These are phyloP conservation scores for Hypoxylon sp. DNA, from an alignment of 2,329 filamentous ascomycete species.

Conservation along the genomic window DNA sequence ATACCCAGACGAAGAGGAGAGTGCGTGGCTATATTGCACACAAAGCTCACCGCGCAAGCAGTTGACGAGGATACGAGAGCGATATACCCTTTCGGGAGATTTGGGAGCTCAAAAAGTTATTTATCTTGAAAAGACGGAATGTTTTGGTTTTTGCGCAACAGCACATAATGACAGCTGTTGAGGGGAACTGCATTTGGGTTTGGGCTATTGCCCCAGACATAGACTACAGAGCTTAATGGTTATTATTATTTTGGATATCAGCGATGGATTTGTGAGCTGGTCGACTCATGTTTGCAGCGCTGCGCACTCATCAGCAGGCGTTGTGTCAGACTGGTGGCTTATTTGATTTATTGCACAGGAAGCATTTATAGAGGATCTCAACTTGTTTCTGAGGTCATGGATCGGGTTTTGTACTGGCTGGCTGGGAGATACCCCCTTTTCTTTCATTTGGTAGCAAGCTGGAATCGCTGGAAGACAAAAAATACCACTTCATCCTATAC, in stretches of 20 bases:
- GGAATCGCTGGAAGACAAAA: constrained; percentile 39
- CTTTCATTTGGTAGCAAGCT: constrained; percentile 28
- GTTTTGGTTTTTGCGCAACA: constrained; percentile 26
- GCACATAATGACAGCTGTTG: constrained; percentile 17
- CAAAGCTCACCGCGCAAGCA: constrained; percentile 40
- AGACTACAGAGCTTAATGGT: constrained; percentile 35
- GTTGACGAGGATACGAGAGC: constrained; percentile 43
- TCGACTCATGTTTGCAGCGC: constrained; percentile 33
- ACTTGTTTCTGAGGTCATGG: constrained; percentile 27
- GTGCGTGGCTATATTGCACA: constrained; percentile 34
- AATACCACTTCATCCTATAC: constrained; percentile 28
- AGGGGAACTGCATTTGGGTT: constrained; percentile 23
- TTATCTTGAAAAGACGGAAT: constrained; percentile 12
- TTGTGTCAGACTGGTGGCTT: constrained; percentile 35
- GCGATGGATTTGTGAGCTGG: constrained; percentile 37
- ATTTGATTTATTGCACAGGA: constrained; percentile 27
- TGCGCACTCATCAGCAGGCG: constrained; percentile 36
- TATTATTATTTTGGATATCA: constrained; percentile 36
- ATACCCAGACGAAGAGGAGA: constrained; percentile 47
- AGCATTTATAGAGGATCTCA: constrained; percentile 38
- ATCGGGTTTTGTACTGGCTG: constrained; percentile 41
- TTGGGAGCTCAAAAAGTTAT: constrained; percentile 39
- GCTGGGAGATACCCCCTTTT: constrained; percentile 41
- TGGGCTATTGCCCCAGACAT: constrained; percentile 36
- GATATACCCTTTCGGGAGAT: constrained; percentile 39